A percentile compares a stretch with the other conserved stretches of the same genome.
These are phyloP conservation scores for Peltaster fructicola DNA, from an alignment of 2,329 filamentous ascomycete genomes.

Conservation along the genomic window DNA sequence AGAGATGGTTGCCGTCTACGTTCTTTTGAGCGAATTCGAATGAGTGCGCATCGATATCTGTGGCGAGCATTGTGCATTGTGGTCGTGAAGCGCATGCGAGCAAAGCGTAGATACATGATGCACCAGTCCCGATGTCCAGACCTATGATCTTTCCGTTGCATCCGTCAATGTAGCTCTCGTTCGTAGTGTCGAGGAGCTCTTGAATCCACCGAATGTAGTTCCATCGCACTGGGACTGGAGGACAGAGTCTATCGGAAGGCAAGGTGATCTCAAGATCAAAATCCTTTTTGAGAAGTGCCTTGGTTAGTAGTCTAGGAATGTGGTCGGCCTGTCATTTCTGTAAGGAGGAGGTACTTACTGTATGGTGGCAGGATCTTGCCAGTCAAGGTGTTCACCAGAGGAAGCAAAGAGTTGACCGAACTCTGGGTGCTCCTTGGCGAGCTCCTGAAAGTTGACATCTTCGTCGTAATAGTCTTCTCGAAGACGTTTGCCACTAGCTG, in stretches of 20 bases:
- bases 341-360: slow-evolving; percentile 40
- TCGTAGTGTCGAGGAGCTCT: slow-evolving; percentile 54
- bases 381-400: slow-evolving; percentile 48
- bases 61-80: slow-evolving; percentile 38
- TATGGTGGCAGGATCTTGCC: slow-evolving; percentile 58
- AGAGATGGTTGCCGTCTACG: slow-evolving; percentile 45
- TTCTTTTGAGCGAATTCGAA: slow-evolving; percentile 50
- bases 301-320: slow-evolving; percentile 45
- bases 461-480: slow-evolving; percentile 39
- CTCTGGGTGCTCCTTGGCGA: slow-evolving; percentile 40
- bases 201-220: slow-evolving; percentile 89
- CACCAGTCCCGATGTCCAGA: slow-evolving; percentile 53
- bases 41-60: slow-evolving; percentile 60
- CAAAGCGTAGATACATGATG: slow-evolving; percentile 80
- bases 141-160: slow-evolving; percentile 45
- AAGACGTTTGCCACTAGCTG: too few relatives aligned
- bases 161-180: slow-evolving; percentile 24
- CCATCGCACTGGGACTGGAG: slow-evolving; percentile 51
- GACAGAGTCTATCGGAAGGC: slow-evolving; percentile 66
- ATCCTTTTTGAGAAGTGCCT: slow-evolving; percentile 55
- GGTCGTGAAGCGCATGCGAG: slow-evolving; percentile 53
- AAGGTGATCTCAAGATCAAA: slow-evolving; percentile 57
- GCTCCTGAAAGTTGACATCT: slow-evolving; percentile 42
- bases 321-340: slow-evolving; percentile 53
- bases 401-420: slow-evolving; percentile 36